Evolutionary conservation across 2,329 filamentous ascomycete genomes (phyloP).

Genomic region (Scorias spongiosa): DNA sequence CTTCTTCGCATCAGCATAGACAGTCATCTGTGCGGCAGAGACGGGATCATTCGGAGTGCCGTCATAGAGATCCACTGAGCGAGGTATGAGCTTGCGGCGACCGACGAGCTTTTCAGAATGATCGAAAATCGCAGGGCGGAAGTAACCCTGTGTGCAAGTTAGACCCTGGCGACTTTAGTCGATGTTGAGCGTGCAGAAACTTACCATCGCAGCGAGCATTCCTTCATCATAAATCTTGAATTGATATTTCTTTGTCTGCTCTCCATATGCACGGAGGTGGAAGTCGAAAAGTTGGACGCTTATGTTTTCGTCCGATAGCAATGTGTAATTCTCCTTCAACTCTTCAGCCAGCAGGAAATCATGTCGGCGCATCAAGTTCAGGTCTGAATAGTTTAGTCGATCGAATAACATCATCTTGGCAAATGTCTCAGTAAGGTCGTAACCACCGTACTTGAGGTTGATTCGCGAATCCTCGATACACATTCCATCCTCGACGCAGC

Average conservation of each 20-base stretch:
- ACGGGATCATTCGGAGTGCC: constrained; percentile 80
- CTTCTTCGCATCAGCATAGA: constrained; percentile 37
- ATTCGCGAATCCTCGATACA: constrained; percentile 87
- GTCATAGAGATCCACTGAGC: constrained; percentile 89
- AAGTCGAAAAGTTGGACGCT: constrained; percentile 82
- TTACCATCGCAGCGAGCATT: constrained; percentile 70
- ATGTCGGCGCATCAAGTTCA: constrained; percentile 78
- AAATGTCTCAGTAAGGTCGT: constrained; percentile 85
- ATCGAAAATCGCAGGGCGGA: constrained; percentile 77
- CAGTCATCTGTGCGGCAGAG: constrained; percentile 65
- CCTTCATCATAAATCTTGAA: constrained; percentile 98
- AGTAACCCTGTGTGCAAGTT: constrained; percentile 46
- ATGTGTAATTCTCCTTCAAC: constrained; percentile 84
- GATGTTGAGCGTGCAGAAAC: constrained; percentile 4
- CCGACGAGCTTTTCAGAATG: constrained; percentile 64
- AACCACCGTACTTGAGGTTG: constrained; percentile 86
- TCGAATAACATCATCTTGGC: constrained; percentile 97
- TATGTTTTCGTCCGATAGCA: constrained; percentile 77
- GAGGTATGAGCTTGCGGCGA: constrained; percentile 65
- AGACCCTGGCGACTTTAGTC: not conserved
- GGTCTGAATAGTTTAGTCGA: constrained; percentile 87
- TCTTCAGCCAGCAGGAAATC: constrained; percentile 92
- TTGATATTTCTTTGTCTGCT: constrained; percentile 80
- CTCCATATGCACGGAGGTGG: constrained; percentile 72
- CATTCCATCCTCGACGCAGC: constrained; percentile 92